Conservation (phyloP, 2,329 filamentous ascomycete genomes). For the Botrytis galanthina region DNA sequence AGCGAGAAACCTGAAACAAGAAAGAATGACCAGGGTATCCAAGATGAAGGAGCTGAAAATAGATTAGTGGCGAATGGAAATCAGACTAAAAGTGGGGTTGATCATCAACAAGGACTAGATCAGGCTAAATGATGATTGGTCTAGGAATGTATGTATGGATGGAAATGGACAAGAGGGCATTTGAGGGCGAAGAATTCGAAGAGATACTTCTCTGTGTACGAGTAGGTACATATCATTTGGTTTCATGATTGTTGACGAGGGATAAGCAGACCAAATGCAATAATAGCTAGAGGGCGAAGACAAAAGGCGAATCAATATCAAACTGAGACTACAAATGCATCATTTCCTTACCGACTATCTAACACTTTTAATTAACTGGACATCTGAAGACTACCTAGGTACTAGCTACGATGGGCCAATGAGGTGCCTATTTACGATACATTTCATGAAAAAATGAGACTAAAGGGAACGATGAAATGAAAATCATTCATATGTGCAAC, state of each 20-base stretch:
- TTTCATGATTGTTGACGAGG: neutral
- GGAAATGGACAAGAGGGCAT: neutral
- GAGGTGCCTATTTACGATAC: neutral
- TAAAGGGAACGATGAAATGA: fast-evolving
- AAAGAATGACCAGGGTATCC: neutral
- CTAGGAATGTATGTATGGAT: neutral
- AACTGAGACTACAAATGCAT: neutral
- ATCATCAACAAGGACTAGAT: neutral
- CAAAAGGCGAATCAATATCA: neutral
- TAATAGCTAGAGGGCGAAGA: neutral
- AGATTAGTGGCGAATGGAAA: neutral
- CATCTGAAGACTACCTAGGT: neutral
- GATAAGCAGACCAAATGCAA: neutral
- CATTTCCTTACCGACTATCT: neutral
- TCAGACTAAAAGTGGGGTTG: neutral
- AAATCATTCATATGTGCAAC: neutral
- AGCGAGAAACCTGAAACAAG: conserved; percentile 22
- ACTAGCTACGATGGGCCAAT: neutral
- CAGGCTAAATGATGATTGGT: neutral
- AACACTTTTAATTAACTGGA: no score
- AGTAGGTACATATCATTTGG: neutral
- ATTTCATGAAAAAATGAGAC: no score
- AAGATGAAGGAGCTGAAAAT: neutral
- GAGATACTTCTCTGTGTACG: neutral
- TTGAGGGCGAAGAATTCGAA: neutral